A percentile compares a stretch with the other conserved stretches of the same genome.
Evolutionary conservation across 305 asterid genomes (phyloP).

Genomic region (Solanum aculeatissimum): DNA sequence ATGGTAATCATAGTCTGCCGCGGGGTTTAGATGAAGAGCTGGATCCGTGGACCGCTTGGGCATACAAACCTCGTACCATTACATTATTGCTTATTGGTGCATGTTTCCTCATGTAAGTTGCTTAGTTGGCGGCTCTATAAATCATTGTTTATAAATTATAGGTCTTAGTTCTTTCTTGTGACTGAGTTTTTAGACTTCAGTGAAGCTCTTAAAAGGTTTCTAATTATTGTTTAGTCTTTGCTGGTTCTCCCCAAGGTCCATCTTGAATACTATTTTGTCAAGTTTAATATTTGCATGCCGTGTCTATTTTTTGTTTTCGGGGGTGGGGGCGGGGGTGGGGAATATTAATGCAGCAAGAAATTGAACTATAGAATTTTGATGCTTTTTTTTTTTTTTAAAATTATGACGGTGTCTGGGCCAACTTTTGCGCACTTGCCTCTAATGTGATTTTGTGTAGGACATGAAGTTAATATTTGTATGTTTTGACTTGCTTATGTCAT

Average conservation of each 20-base stretch:
- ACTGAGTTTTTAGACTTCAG: background rate
- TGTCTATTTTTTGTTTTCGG: background rate
- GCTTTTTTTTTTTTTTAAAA: background rate
- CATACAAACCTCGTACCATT: slow-evolving; percentile 86
- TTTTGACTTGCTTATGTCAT: background rate
- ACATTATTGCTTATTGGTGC: slow-evolving; percentile 85
- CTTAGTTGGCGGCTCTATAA: background rate
- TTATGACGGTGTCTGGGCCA: too few species aligned
- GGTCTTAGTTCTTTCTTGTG: background rate
- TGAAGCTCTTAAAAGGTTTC: background rate
- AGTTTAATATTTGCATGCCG: background rate
- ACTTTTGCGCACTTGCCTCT: too few species aligned
- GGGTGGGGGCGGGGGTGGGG: too few species aligned
- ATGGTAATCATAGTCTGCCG: slow-evolving; percentile 33
- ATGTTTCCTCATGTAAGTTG: slow-evolving; percentile 85
- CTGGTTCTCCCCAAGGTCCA: background rate
- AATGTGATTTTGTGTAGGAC: background rate
- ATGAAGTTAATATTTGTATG: background rate
- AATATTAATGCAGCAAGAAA: background rate
- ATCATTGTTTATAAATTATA: background rate
- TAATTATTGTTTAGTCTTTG: background rate
- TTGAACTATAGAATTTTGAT: background rate
- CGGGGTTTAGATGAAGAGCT: slow-evolving; percentile 49
- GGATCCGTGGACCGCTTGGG: slow-evolving; percentile 99
- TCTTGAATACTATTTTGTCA: background rate